Conservation (phyloP, 2,329 filamentous ascomycete species). For the Xylaria sp. region DNA sequence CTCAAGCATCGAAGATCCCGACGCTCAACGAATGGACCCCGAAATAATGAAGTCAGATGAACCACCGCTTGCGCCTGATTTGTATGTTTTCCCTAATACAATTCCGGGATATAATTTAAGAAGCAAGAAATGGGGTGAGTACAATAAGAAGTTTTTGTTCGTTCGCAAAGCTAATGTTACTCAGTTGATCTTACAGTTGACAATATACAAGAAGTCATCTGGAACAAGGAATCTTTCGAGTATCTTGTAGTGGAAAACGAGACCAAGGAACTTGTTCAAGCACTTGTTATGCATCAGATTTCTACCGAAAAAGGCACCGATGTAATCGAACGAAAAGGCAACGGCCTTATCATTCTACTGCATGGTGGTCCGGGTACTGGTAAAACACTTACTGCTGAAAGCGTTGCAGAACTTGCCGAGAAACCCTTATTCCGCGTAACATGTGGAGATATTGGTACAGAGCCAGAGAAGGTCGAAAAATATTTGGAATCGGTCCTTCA, state of each 20-base stretch:
- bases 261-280: slow-evolving; percentile 40
- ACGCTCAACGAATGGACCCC: background rate
- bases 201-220: slow-evolving; percentile 33
- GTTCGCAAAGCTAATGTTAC: no score
- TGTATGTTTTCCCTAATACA: slow-evolving; percentile 30
- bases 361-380: slow-evolving; percentile 41
- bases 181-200: slow-evolving; percentile 36
- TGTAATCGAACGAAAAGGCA: slow-evolving; percentile 33
- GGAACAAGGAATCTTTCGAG: slow-evolving; percentile 42
- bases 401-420: slow-evolving; percentile 38
- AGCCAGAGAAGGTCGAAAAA: slow-evolving; percentile 37
- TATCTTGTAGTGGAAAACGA: slow-evolving; percentile 37
- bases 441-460: slow-evolving; percentile 44
- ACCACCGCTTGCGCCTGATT: slow-evolving; percentile 24
- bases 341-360: slow-evolving; percentile 39
- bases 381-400: slow-evolving; percentile 41
- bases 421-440: slow-evolving; percentile 42
- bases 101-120: slow-evolving; percentile 31
- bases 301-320: slow-evolving; percentile 25
- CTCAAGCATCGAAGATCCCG: background rate
- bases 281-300: slow-evolving; percentile 38
- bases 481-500: slow-evolving; percentile 40
- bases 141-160: no score
- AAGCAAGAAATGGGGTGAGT: slow-evolving; percentile 37
- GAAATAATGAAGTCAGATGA: slow-evolving; percentile 8